Evolutionary conservation across 768 basidiomycete species (phyloP).

Genomic region (Suillus clintonianus): DNA sequence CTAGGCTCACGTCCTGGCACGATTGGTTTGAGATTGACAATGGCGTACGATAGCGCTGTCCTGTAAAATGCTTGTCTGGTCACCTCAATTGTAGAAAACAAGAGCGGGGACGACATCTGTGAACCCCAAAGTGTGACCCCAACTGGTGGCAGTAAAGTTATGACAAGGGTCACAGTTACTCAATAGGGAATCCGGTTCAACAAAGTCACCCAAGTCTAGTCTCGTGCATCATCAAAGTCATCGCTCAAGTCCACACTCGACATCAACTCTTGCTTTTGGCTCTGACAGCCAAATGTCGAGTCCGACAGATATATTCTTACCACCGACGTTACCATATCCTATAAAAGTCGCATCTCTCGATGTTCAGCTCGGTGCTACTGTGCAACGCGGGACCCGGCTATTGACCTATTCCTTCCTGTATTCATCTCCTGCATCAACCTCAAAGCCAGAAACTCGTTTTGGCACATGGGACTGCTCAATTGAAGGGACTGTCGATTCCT

Average conservation of each 20-base stretch:
- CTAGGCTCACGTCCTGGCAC: conserved; percentile 83
- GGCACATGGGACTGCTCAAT: conserved; percentile 91
- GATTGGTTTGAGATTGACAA: conserved; percentile 94
- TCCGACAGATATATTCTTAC: conserved; percentile 76
- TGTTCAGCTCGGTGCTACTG: conserved; percentile 40
- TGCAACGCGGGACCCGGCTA: conserved; percentile 75
- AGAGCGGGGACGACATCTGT: conserved; percentile 32
- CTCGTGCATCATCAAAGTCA: conserved; percentile 4
- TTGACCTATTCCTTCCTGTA: conserved; percentile 84
- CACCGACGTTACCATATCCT: conserved; percentile 81
- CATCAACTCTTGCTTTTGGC: not conserved
- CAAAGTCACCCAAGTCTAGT: not conserved
- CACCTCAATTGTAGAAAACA: conserved; percentile 83
- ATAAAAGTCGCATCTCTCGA: conserved; percentile 78
- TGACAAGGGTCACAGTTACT: not conserved
- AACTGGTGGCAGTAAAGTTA: not conserved
- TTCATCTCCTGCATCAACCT: conserved; percentile 44
- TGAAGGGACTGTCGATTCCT: conserved; percentile 73
- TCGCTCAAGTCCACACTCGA: not conserved
- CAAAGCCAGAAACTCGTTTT: conserved; percentile 67
- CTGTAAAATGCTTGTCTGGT: conserved; percentile 76
- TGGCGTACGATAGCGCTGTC: conserved; percentile 70
- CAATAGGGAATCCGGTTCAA: conserved; percentile 3
- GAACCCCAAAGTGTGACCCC: not conserved
- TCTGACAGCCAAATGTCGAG: conserved; percentile 44